phyloP scores from a whole-genome alignment of 2,329 filamentous ascomycete species.

The Aspergillus udagawae region DNA sequence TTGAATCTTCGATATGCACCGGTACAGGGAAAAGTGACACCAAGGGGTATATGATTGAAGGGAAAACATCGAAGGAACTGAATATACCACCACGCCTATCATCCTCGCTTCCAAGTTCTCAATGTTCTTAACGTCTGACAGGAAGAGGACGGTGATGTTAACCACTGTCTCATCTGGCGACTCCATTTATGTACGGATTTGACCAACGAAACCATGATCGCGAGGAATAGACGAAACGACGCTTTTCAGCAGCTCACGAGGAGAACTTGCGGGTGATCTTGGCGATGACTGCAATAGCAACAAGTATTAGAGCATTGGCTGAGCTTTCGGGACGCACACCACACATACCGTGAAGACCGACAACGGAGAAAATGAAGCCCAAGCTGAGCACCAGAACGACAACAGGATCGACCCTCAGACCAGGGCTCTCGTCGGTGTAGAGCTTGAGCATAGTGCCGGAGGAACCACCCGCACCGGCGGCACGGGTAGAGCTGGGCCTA shows the following conservation, averaged over 20 bases:
- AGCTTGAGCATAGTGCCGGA: conserved; percentile 98
- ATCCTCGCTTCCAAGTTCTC: not conserved
- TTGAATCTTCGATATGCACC: not conserved
- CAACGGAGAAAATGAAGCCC: conserved; percentile 98
- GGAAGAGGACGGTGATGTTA: not conserved
- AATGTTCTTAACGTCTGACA: not conserved
- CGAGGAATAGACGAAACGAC: not conserved
- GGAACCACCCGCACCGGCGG: conserved; percentile 90
- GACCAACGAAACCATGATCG: not conserved
- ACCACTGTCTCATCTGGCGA: not conserved
- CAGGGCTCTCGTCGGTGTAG: conserved; percentile 97
- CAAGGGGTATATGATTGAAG: conserved; percentile 1
- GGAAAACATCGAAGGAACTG: not conserved
- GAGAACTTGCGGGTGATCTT: conserved; percentile 89
- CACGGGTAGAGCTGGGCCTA: conserved; percentile 84
- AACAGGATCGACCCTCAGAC: conserved; percentile 95
- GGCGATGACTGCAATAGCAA: conserved; percentile 68
- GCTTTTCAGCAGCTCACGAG: conserved; percentile 36
- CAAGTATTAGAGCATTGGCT: conserved; percentile 15
- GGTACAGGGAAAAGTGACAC: not conserved
- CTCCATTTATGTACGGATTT: not conserved
- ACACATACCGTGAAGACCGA: conserved; percentile 87
- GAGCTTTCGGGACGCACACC: conserved; percentile 1
- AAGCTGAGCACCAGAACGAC: conserved; percentile 94
- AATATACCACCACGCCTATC: not conserved